Conservation (phyloP, 1,139 yeast species). For the Hemisphaericaspora subhashii region DNA sequence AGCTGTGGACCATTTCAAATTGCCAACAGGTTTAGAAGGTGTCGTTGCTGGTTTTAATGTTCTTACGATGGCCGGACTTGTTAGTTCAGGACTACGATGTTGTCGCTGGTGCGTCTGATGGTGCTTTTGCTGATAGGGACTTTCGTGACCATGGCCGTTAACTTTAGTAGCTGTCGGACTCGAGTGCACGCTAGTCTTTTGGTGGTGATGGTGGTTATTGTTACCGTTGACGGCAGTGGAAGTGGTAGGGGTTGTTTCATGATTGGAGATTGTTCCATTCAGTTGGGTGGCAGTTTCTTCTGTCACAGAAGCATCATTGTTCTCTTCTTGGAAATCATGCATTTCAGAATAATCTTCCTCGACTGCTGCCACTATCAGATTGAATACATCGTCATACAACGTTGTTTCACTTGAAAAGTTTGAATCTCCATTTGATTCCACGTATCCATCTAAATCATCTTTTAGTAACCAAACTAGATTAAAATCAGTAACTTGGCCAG, state of each 20-base stretch:
- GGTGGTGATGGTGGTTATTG: neutral
- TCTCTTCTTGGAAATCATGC: constrained; percentile 9
- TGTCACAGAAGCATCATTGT: constrained; percentile 9
- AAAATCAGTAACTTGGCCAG: constrained; percentile 31
- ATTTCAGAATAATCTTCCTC: constrained; percentile 18
- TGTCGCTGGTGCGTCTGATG: constrained; percentile 2
- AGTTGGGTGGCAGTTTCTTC: constrained; percentile 3
- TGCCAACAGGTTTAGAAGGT: constrained; percentile 64
- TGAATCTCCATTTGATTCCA: constrained; percentile 42
- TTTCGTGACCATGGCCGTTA: constrained; percentile 3
- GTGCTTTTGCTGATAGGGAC: constrained; percentile 3
- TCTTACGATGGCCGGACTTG: constrained; percentile 38
- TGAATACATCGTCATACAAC: constrained; percentile 45
- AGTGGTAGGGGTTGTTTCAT: neutral
- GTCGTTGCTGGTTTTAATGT: constrained; percentile 68
- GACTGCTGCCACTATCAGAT: constrained; percentile 16
- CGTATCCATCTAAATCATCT: constrained; percentile 41
- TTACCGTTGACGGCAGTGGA: too few relatives aligned
- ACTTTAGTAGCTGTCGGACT: constrained; percentile 2
- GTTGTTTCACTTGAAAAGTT: constrained; percentile 39
- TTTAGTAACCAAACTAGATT: constrained; percentile 37
- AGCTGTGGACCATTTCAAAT: constrained; percentile 69
- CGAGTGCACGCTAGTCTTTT: neutral
- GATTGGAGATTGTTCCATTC: constrained; percentile 1
- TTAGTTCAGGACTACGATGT: constrained; percentile 22